Evolutionary conservation across 768 basidiomycete genomes (phyloP).

Genomic region (Hericium alpestre): DNA sequence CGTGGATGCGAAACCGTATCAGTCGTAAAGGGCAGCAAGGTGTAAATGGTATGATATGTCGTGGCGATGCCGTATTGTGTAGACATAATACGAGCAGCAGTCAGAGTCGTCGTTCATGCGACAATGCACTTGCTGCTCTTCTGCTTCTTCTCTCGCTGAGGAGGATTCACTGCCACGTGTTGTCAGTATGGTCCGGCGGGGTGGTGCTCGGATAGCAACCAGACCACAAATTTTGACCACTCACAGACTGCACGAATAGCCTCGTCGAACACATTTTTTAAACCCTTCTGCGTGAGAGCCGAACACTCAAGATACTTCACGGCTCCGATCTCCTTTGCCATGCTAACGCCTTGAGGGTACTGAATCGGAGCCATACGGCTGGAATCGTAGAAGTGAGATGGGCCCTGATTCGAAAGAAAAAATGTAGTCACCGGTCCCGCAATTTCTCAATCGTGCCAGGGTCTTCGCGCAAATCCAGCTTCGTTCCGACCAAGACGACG

Average conservation of each 20-base stretch:
- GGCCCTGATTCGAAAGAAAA: neutral
- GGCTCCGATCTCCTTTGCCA: slow-evolving; percentile 89
- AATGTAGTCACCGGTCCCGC: slow-evolving; percentile 59
- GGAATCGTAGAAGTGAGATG: neutral
- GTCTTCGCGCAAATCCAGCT: slow-evolving; percentile 95
- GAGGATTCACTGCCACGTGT: slow-evolving; percentile 56
- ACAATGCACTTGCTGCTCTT: slow-evolving; percentile 53
- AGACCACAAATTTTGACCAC: slow-evolving; percentile 23
- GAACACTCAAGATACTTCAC: slow-evolving; percentile 96
- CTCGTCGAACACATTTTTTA: slow-evolving; percentile 99
- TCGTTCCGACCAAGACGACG: slow-evolving; percentile 91
- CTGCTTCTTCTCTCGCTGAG: slow-evolving; percentile 47
- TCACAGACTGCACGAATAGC: slow-evolving; percentile 92
- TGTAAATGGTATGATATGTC: slow-evolving; percentile 59
- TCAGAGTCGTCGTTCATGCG: slow-evolving; percentile 24
- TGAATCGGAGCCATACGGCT: slow-evolving; percentile 93
- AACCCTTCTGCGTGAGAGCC: slow-evolving; percentile 92
- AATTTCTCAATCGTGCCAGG: slow-evolving; percentile 86
- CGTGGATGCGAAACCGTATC: slow-evolving; percentile 29
- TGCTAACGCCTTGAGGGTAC: slow-evolving; percentile 82
- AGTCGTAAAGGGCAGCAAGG: slow-evolving; percentile 56
- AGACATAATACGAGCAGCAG: slow-evolving; percentile 16
- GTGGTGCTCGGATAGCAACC: too few species aligned
- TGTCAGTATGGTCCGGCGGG: neutral
- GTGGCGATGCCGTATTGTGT: slow-evolving; percentile 19